Conservation (phyloP, 805 yeast genomes). For the Phaffomyces thermotolerans region DNA sequence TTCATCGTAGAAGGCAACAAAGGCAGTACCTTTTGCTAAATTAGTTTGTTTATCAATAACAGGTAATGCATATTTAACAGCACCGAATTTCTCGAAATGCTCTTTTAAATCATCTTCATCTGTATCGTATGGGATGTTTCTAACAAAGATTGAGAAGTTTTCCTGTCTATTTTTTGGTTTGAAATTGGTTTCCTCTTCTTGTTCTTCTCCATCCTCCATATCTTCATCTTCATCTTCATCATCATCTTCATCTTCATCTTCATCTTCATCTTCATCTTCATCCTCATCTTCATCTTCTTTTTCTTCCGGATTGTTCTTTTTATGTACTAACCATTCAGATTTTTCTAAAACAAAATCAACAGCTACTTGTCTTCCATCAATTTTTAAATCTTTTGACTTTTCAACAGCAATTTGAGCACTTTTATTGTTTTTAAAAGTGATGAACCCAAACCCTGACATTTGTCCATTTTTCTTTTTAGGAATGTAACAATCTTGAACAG, state of each 20-base stretch:
- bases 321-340: conserved; percentile 64
- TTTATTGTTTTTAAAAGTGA: conserved; percentile 73
- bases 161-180: conserved; percentile 54
- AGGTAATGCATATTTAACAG: conserved; percentile 87
- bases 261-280: conserved; percentile 23
- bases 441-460: conserved; percentile 93
- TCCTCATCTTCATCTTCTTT: conserved; percentile 25
- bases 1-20: conserved; percentile 71
- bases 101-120: conserved; percentile 68
- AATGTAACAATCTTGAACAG: conserved; percentile 80
- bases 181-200: conserved; percentile 25
- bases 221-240: conserved; percentile 24
- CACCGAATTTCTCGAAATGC: conserved; percentile 79
- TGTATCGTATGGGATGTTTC: conserved; percentile 94
- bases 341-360: conserved; percentile 92
- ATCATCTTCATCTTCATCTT: conserved; percentile 23
- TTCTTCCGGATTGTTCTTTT: conserved; percentile 32
- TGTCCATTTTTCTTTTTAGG: conserved; percentile 84
- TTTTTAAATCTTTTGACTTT: conserved; percentile 64
- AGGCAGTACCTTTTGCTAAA: conserved; percentile 88
- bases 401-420: conserved; percentile 80
- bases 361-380: conserved; percentile 86
- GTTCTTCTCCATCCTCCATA: conserved; percentile 27
- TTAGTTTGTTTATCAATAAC: conserved; percentile 84
- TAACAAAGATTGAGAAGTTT: conserved; percentile 68